Evolutionary conservation across 2,329 filamentous ascomycete species (phyloP), one percentile per base, ranked within the genome.

Genomic region (Talaromyces sp.): DNA sequence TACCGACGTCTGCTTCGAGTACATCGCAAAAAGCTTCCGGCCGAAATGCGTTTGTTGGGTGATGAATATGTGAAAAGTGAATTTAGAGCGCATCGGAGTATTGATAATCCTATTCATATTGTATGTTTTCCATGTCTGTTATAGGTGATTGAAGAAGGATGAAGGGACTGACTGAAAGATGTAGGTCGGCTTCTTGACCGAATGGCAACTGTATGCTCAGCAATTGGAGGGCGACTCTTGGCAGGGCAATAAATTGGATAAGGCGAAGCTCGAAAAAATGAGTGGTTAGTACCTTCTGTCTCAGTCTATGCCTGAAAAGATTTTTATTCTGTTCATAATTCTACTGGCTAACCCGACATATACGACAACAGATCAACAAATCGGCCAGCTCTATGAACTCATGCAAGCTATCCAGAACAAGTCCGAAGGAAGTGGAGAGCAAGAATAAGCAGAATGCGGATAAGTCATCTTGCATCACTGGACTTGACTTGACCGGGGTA

Each of bases 161-260:
- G 25, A 6, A 2, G 13, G 31, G 50, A 54, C n/a, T 56, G 33
- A 56, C 5, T n/a, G 56, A n/a, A 31, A 63, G 62, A 33, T 61
- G 45, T 15, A 96, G 92, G 92, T 98, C 72, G 95, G 94, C 1
- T 99, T 99, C 77, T 83, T 99, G 70, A 94, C 91, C 0, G 93
- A 98, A 78, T 99, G 94, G 94, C 95, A 99, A 78, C 81, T 92
- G 61, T 99, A 98, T 74, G 93, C 93, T 1, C 94, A 99, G 76
- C 89, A 92, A 75, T 81, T 99, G 17, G 94, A 98, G 74, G 94
- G 93, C 0, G 90, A 96, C 62, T 78, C 84, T 0, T 98, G 95
- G 95, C 84, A 86, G 66, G 94, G 90, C 1, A 91, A 92, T 68
- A 94, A 89, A 76, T 84, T 98, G 76, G 94, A 98, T 69, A 86